A percentile compares a stretch with the other conserved stretches of the same genome.
phyloP scores from a whole-genome alignment of 2,329 filamentous ascomycete species.

The Epichloe sibirici region DNA sequence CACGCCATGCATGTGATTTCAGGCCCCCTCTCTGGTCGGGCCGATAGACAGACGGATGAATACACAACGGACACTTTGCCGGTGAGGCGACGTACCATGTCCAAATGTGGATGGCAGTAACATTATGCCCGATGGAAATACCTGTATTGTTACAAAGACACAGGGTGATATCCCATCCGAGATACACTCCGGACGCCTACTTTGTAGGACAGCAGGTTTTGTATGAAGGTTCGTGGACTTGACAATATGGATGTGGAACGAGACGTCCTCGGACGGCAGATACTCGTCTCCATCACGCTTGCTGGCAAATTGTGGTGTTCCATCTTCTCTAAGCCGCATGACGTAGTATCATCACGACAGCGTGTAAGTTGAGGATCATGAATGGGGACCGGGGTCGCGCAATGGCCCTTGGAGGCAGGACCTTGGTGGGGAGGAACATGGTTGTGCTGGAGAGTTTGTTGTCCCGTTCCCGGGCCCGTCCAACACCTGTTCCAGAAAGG shows the following conservation, averaged over 20 bases:
- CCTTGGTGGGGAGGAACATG: slow-evolving; percentile 55
- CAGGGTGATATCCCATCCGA: too few species aligned
- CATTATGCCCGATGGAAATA: too few species aligned
- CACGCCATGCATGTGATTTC: too few species aligned
- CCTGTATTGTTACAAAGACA: too few species aligned
- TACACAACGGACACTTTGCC: too few species aligned
- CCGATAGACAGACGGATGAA: too few species aligned
- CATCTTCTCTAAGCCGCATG: slow-evolving; percentile 79
- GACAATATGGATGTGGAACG: slow-evolving; percentile 57
- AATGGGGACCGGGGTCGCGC: slow-evolving; percentile 56
- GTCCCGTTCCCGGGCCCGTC: slow-evolving; percentile 29
- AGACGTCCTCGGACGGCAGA: slow-evolving; percentile 59
- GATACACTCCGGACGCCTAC: too few species aligned
- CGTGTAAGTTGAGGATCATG: slow-evolving; percentile 83
- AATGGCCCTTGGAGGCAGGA: slow-evolving; percentile 60
- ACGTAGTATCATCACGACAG: slow-evolving; percentile 77
- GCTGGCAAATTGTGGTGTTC: slow-evolving; percentile 57
- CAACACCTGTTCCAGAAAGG: slow-evolving; percentile 51
- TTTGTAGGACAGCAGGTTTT: too few species aligned
- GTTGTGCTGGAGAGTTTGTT: slow-evolving; percentile 54
- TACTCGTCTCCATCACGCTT: slow-evolving; percentile 56
- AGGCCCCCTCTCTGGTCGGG: too few species aligned
- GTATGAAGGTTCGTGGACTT: slow-evolving; percentile 21
- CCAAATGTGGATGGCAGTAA: too few species aligned
- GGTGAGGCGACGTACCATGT: too few species aligned